Evolutionary conservation across 2,329 filamentous ascomycete genomes (phyloP).

Genomic region (Volutella citrinella): DNA sequence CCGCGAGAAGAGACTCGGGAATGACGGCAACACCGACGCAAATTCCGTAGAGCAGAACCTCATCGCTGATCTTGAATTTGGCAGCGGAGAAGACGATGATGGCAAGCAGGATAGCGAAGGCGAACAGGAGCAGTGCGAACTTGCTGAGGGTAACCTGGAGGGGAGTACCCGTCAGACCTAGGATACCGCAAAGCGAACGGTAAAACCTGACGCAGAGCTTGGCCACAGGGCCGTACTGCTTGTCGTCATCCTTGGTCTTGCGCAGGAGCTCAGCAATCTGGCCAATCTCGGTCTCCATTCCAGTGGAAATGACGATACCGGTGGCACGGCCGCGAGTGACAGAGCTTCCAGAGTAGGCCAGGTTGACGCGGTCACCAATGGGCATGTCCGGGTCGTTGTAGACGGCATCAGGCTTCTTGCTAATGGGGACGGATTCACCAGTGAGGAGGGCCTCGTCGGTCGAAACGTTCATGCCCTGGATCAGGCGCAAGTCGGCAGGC

Average conservation of each 20-base stretch:
- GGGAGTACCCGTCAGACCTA: slow-evolving; percentile 73
- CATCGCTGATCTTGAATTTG: slow-evolving; percentile 49
- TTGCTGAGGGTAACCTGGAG: slow-evolving; percentile 83
- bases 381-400: slow-evolving; percentile 53
- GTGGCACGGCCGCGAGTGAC: slow-evolving; percentile 67
- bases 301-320: slow-evolving; percentile 67
- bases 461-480: slow-evolving; percentile 69
- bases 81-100: slow-evolving; percentile 61
- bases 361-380: slow-evolving; percentile 67
- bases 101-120: slow-evolving; percentile 60
- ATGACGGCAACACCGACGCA: slow-evolving; percentile 63
- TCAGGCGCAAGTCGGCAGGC: slow-evolving; percentile 64
- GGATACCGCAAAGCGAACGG: slow-evolving; percentile 48
- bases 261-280: slow-evolving; percentile 70
- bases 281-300: slow-evolving; percentile 73
- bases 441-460: slow-evolving; percentile 75
- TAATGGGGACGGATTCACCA: slow-evolving; percentile 68
- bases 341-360: slow-evolving; percentile 70
- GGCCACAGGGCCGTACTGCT: slow-evolving; percentile 39
- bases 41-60: slow-evolving; percentile 60
- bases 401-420: slow-evolving; percentile 58
- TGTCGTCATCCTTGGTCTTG: slow-evolving; percentile 46
- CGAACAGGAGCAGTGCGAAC: slow-evolving; percentile 78
- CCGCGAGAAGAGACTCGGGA: slow-evolving; percentile 64
- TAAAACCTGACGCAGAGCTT: slow-evolving; percentile 42